A percentile compares a stretch with the other conserved stretches of the same genome.
Conservation (phyloP, 2,329 filamentous ascomycete genomes). For the Cyphellophora attinorum region DNA sequence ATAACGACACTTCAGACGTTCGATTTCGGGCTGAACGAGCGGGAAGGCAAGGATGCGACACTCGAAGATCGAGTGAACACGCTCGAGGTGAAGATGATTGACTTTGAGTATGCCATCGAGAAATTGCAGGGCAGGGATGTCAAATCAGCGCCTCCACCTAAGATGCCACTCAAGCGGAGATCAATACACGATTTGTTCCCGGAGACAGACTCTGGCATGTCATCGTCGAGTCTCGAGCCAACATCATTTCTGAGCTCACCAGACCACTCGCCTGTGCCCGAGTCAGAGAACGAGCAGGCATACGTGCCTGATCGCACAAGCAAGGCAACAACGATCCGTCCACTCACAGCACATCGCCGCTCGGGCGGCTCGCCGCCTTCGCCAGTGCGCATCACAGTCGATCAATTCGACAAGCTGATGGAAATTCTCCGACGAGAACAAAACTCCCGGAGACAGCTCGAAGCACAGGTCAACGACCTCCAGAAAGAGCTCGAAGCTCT, state of each 20-base stretch:
- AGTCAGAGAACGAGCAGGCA: conserved; percentile 7
- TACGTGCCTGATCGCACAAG: conserved; percentile 12
- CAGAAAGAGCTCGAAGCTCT: conserved; percentile 26
- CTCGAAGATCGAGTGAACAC: conserved; percentile 39
- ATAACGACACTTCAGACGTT: conserved; percentile 14
- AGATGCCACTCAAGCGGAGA: conserved; percentile 3
- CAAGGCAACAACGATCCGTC: conserved; percentile 17
- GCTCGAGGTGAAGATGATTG: conserved; percentile 40
- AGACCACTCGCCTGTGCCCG: conserved; percentile 6
- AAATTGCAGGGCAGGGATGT: conserved; percentile 31
- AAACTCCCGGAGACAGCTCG: conserved; percentile 33
- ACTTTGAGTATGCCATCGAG: conserved; percentile 40
- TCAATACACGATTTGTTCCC: conserved; percentile 7
- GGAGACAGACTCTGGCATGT: conserved; percentile 2
- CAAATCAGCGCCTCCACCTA: conserved; percentile 8
- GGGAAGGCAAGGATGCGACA: conserved; percentile 26
- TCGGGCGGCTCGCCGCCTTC: conserved; percentile 12
- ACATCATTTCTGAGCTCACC: conserved; percentile 15
- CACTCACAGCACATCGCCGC: conserved; percentile 5
- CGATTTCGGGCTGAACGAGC: conserved; percentile 20
- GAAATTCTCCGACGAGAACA: conserved; percentile 37
- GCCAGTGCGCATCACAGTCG: conserved; percentile 23
- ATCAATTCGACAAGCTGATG: conserved; percentile 37
- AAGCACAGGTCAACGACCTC: conserved; percentile 32
- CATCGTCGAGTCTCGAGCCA: conserved; percentile 7